A percentile compares a stretch with the other conserved stretches of the same genome.
phyloP scores from a whole-genome alignment of 805 yeast species.

The Wickerhamiella nectarea region DNA sequence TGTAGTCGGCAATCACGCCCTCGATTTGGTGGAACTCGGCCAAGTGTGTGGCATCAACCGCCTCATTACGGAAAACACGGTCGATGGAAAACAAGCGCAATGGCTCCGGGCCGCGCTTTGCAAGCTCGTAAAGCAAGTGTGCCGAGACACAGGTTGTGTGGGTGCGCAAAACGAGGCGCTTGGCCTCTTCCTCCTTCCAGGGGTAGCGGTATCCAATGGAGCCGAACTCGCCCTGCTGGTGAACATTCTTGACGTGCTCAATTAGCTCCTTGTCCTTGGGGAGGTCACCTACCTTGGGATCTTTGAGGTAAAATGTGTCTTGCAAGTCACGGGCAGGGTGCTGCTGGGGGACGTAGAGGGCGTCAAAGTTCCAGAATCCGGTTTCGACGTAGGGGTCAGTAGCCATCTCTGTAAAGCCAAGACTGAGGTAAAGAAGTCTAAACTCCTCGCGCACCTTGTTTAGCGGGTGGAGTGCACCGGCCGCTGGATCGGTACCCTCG shows the following conservation, averaged over 20 bases:
- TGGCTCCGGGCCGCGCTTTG: constrained; percentile 65
- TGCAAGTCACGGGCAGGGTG: constrained; percentile 99
- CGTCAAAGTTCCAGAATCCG: constrained; percentile 98
- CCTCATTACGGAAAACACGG: constrained; percentile 98
- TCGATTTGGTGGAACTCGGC: constrained; percentile 99
- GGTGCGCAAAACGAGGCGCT: constrained; percentile 86
- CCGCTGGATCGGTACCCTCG: constrained; percentile 71
- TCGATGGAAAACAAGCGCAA: constrained; percentile 89
- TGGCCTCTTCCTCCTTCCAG: constrained; percentile 85
- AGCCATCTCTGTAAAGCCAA: constrained; percentile 99
- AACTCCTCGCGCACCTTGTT: constrained; percentile 95
- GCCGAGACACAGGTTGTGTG: constrained; percentile 95
- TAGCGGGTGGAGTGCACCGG: constrained; percentile 95
- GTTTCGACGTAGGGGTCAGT: constrained; percentile 95
- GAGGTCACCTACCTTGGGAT: constrained; percentile 65
- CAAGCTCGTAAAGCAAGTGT: constrained; percentile 72
- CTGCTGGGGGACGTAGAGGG: constrained; percentile 95
- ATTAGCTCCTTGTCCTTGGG: constrained; percentile 75
- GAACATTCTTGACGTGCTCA: constrained; percentile 68
- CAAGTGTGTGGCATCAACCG: constrained; percentile 97
- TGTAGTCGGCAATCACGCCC: constrained; percentile 96
- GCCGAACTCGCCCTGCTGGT: constrained; percentile 80
- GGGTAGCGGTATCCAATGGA: constrained; percentile 98
- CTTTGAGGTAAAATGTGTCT: constrained; percentile 95
- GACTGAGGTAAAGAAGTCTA: constrained; percentile 89